These are phyloP conservation scores for Rosa chinensis DNA, from an alignment of 306 rosid genomes.

Conservation along the genomic window DNA sequence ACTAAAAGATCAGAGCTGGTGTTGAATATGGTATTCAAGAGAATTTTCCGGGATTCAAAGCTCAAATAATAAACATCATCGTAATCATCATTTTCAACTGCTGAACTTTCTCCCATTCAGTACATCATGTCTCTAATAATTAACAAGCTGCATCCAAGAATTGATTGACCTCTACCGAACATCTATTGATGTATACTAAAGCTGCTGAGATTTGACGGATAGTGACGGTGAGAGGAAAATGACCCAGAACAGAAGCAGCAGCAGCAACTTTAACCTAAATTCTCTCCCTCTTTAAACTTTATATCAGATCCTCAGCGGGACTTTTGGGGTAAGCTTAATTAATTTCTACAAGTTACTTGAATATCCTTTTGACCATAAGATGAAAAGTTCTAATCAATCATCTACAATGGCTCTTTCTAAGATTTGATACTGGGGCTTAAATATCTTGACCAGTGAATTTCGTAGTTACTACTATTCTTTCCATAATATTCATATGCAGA, in stretches of 20 bases:
- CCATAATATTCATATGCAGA: neutral
- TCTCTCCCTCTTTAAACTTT: constrained; percentile 5
- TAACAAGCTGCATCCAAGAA: neutral
- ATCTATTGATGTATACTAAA: neutral
- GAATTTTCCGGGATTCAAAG: neutral
- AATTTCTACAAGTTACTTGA: neutral
- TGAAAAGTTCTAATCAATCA: neutral
- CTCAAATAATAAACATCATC: constrained; percentile 9
- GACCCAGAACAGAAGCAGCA: neutral
- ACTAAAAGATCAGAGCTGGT: neutral
- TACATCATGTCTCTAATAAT: neutral
- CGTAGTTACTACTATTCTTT: neutral
- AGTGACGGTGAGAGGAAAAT: neutral
- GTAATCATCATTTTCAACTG: neutral
- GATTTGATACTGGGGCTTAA: constrained; percentile 8
- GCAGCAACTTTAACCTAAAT: constrained; percentile 6
- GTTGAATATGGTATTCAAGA: neutral
- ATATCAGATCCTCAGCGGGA: neutral
- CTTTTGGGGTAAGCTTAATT: neutral
- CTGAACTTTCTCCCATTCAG: neutral
- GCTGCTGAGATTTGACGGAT: neutral
- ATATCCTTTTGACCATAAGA: neutral
- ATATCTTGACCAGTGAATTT: neutral
- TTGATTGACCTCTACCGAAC: neutral
- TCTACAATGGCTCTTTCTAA: neutral